Percentiles rank a stretch among this genome's conserved stretches.
phyloP scores from a whole-genome alignment of 2,329 filamentous ascomycete species.

The Aspergillus transmontanensis region DNA sequence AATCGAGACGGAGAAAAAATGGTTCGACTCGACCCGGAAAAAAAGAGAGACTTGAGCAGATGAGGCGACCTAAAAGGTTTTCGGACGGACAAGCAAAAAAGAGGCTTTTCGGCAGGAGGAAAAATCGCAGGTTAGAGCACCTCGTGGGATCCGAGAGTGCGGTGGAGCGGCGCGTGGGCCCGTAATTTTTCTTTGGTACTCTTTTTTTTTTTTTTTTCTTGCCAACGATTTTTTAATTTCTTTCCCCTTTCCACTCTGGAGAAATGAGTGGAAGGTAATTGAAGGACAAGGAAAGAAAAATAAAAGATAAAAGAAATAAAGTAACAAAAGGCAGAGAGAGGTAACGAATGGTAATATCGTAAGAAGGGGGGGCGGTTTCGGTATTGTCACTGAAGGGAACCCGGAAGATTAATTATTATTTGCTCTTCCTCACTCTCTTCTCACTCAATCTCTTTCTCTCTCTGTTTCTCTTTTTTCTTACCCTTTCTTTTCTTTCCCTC shows the following conservation, averaged over 20 bases:
- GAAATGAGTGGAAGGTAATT: neutral
- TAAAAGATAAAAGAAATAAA: conserved; percentile 7
- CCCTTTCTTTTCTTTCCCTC: conserved; percentile 4
- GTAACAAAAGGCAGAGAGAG: conserved; percentile 5
- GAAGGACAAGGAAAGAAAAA: conserved; percentile 6
- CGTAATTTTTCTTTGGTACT: conserved; percentile 25
- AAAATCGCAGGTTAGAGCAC: conserved; percentile 27
- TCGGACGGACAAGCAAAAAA: conserved; percentile 20
- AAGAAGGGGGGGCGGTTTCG: conserved; percentile 19
- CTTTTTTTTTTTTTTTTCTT: conserved; percentile 21
- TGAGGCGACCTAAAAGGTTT: conserved; percentile 35
- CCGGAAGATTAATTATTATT: conserved; percentile 21
- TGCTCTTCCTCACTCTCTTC: conserved; percentile 11
- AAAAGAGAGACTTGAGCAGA: conserved; percentile 31
- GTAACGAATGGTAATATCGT: conserved; percentile 19
- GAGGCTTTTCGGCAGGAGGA: conserved; percentile 30
- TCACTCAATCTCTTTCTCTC: neutral
- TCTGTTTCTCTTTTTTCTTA: conserved; percentile 5
- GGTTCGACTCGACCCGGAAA: conserved; percentile 29
- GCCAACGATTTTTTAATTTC: neutral
- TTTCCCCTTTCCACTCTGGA: conserved; percentile 6
- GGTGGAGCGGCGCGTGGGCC: conserved; percentile 36
- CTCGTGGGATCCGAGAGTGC: conserved; percentile 44
- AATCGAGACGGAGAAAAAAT: conserved; percentile 27
- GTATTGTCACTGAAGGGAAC: conserved; percentile 20